Conservation (phyloP, 768 basidiomycete species). For the Naematelia encephala region DNA sequence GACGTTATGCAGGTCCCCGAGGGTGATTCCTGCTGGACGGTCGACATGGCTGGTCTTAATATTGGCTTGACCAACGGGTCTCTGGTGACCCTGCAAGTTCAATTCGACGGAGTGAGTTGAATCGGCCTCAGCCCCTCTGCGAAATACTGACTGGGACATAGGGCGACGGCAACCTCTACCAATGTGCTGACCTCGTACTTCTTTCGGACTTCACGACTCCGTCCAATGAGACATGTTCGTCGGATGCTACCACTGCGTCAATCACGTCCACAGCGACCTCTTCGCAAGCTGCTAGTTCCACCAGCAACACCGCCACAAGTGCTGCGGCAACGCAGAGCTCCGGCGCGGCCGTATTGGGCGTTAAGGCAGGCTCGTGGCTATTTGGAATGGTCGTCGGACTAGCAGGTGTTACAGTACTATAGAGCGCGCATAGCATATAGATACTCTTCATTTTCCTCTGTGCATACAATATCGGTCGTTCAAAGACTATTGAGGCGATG, state of each 20-base stretch:
- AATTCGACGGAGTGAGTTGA: conserved; percentile 34
- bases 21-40: conserved; percentile 65
- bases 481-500: neutral
- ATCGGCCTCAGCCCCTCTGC: neutral
- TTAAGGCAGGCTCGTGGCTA: neutral
- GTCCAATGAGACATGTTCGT: conserved; percentile 49
- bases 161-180: conserved; percentile 67
- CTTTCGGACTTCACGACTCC: conserved; percentile 58
- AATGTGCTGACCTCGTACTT: conserved; percentile 80
- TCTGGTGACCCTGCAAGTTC: conserved; percentile 67
- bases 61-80: conserved; percentile 62
- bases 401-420: neutral
- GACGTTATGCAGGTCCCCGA: conserved; percentile 52
- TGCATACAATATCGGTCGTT: neutral
- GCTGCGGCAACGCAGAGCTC: conserved; percentile 6
- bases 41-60: conserved; percentile 59
- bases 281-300: conserved; percentile 3
- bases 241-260: conserved; percentile 2
- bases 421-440: neutral
- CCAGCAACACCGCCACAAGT: neutral
- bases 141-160: conserved; percentile 9
- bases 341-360: neutral
- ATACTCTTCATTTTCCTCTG: neutral
- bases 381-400: neutral
- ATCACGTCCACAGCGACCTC: conserved; percentile 3